Conservation (phyloP, 1,284 basidiomycete genomes). For the Rhodofomes roseus region DNA sequence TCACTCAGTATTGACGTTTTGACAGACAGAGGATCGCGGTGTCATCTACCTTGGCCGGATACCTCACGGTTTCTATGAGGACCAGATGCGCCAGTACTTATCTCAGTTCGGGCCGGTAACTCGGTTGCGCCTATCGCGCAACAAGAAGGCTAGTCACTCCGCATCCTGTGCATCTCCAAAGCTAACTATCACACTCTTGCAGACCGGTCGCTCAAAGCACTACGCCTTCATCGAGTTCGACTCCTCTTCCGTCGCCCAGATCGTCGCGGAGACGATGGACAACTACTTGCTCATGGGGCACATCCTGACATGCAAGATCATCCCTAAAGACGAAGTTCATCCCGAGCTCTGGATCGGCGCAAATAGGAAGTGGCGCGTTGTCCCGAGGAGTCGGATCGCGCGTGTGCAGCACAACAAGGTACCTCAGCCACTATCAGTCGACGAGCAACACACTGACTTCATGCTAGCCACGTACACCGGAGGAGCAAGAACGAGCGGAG, state of each 20-base stretch:
- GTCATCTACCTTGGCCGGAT: constrained; percentile 89
- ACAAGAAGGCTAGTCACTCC: constrained; percentile 76
- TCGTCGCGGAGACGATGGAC: constrained; percentile 98
- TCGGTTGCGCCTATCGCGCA: constrained; percentile 87
- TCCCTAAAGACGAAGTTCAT: constrained; percentile 87
- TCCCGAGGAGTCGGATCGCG: constrained; percentile 74
- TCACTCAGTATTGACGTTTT: not conserved
- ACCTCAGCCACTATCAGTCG: not conserved
- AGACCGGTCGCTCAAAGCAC: constrained; percentile 96
- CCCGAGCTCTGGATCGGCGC: constrained; percentile 97
- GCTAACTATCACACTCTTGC: constrained; percentile 2
- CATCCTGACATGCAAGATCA: constrained; percentile 84
- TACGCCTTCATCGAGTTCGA: constrained; percentile 97
- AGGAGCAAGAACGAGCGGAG: constrained; percentile 67
- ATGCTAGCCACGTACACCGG: constrained; percentile 68
- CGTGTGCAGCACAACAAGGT: constrained; percentile 83
- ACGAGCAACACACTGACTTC: not conserved
- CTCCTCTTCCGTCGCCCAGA: constrained; percentile 85
- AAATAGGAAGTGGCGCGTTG: constrained; percentile 82
- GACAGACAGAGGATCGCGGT: constrained; percentile 71
- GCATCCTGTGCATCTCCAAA: constrained; percentile 8
- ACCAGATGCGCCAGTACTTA: constrained; percentile 91
- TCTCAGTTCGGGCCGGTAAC: constrained; percentile 92
- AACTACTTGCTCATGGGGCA: constrained; percentile 97
- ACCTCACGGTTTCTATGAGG: constrained; percentile 97